phyloP scores from a whole-genome alignment of 768 basidiomycete species.

The Rhodotorula paludigena region DNA sequence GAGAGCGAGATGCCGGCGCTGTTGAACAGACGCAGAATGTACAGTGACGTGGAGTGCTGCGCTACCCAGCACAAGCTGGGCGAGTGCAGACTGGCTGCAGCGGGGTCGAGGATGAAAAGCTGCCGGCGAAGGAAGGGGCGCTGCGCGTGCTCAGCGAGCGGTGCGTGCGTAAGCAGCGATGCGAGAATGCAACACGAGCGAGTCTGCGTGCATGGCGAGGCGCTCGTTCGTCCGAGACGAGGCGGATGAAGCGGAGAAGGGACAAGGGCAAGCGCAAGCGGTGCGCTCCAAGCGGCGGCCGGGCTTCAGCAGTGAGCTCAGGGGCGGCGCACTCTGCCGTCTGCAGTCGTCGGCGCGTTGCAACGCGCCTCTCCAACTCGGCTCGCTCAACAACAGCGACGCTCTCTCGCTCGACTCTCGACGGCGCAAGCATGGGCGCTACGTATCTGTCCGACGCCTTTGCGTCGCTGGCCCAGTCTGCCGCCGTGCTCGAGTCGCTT shows the following conservation, averaged over 20 bases:
- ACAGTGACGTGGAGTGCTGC: too few relatives aligned
- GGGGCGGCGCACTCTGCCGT: too few relatives aligned
- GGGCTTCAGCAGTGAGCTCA: too few relatives aligned
- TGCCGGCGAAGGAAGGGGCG: neutral
- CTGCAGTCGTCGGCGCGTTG: too few relatives aligned
- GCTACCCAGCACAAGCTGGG: too few relatives aligned
- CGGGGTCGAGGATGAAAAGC: neutral
- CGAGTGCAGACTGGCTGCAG: neutral
- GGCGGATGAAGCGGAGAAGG: neutral
- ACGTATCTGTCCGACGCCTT: neutral
- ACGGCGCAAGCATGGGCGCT: neutral
- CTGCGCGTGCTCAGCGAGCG: neutral
- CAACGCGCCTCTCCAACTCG: neutral
- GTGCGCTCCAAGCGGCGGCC: too few relatives aligned
- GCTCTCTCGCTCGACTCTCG: neutral
- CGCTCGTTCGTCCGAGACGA: too few relatives aligned
- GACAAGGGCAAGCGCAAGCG: neutral
- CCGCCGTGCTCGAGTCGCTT: conserved; percentile 17
- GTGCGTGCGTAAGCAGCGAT: too few relatives aligned
- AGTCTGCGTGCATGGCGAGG: too few relatives aligned
- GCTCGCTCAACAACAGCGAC: neutral
- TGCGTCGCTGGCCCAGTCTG: conserved; percentile 10
- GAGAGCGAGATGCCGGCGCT: neutral
- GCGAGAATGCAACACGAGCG: too few relatives aligned
- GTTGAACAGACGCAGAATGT: too few relatives aligned